Evolutionary conservation across 176 grass and related monocot genomes (phyloP).

Genomic region (Tillandsia fasciculata): DNA sequence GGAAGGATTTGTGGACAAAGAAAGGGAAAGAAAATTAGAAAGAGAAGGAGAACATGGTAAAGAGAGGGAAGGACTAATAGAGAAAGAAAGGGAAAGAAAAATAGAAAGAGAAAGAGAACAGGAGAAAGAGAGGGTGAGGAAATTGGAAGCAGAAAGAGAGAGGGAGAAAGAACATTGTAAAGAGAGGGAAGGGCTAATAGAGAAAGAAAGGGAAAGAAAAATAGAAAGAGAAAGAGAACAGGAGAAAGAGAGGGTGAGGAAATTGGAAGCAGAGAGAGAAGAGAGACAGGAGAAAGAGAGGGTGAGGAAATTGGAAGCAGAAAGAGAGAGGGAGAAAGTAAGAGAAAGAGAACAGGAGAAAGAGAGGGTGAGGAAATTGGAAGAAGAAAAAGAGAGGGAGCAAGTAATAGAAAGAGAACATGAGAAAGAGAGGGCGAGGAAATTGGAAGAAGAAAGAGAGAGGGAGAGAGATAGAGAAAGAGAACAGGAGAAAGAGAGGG

Average conservation of each 20-base stretch:
- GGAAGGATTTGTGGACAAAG: slow-evolving; percentile 6
- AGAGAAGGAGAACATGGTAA: slow-evolving; percentile 15
- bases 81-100: slow-evolving; percentile 20
- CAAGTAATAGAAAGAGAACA: slow-evolving; percentile 2
- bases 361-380: too few relatives aligned
- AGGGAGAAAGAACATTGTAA: neutral
- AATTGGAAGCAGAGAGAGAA: slow-evolving; percentile 20
- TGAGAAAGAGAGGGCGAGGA: slow-evolving; percentile 14
- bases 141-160: slow-evolving; percentile 21
- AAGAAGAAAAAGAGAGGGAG: too few relatives aligned
- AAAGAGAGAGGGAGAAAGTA: neutral
- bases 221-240: slow-evolving; percentile 18
- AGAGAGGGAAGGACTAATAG: slow-evolving; percentile 14
- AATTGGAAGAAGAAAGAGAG: slow-evolving; percentile 20
- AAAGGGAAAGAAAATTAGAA: slow-evolving; percentile 32
- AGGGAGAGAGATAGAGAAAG: slow-evolving; percentile 13
- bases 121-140: slow-evolving; percentile 15
- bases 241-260: slow-evolving; percentile 4
- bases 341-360: too few relatives aligned
- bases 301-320: slow-evolving; percentile 18
- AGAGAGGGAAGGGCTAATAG: neutral
- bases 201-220: slow-evolving; percentile 13
- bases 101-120: slow-evolving; percentile 18
- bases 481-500: slow-evolving; percentile 15
- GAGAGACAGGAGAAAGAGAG: too few relatives aligned